Percentiles rank a stretch among this genome's conserved stretches.
Evolutionary conservation across 116 monocot genomes (phyloP).

Genomic region (Trichopus zeylanicus): DNA sequence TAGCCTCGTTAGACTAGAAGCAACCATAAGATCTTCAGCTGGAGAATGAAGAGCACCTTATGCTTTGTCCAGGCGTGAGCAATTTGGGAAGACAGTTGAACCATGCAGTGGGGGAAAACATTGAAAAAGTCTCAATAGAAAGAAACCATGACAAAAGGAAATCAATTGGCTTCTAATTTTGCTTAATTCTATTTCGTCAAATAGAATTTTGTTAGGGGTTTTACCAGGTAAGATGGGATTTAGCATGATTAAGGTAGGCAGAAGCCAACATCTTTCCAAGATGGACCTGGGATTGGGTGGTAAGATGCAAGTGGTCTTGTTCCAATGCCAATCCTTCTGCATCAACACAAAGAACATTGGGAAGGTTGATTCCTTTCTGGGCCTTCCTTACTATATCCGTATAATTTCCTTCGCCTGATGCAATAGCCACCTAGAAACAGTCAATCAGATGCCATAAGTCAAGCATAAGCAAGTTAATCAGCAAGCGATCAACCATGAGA

Average conservation of each 20-base stretch:
- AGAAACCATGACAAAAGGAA: too few relatives aligned
- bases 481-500: too few relatives aligned
- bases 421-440: constrained; percentile 45
- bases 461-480: too few relatives aligned
- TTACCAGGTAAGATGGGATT: background rate
- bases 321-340: constrained; percentile 44
- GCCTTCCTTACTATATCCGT: constrained; percentile 36
- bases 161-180: too few relatives aligned
- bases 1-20: background rate
- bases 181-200: background rate
- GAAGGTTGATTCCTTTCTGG: constrained; percentile 31
- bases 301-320: constrained; percentile 52
- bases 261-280: constrained; percentile 56
- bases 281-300: constrained; percentile 50
- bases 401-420: constrained; percentile 45
- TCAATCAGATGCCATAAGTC: background rate
- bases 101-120: background rate
- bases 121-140: background rate
- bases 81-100: background rate
- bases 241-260: constrained; percentile 28
- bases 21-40: background rate
- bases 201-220: background rate
- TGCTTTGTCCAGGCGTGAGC: background rate
- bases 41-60: background rate
- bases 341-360: constrained; percentile 44